Base-by-base conservation (phyloP, 805 yeast species). In the Yamadazyma akitaensis region DNA sequence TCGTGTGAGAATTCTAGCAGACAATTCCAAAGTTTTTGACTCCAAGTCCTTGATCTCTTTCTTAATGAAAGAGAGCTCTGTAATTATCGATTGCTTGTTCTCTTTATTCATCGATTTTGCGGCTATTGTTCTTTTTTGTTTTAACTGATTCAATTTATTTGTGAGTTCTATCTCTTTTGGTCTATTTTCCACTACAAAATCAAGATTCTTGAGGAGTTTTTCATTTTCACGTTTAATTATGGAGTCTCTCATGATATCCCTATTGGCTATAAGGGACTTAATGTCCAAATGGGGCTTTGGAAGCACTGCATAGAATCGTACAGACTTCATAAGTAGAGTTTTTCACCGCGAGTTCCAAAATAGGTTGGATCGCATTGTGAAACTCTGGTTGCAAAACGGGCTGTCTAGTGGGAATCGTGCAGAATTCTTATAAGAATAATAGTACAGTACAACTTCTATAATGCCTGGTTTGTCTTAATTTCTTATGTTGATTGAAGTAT, bases 1-100 rank as follows among this genome's bases (percentile, higher is more conserved):
- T 12, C 64, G 62, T 0, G 57, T 47, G 31, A 62, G 60, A 0
- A 84, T 61, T 2, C 60, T 55, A 5, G 65, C 59, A 14, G 79
- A 73, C 3, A 74, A 48, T 1, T 24, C 43, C 3, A 55, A 53
- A 4, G 57, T 52, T 41, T 57, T 48, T 3, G 46, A 37, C 41
- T 69, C 74, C 14, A 69, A 44, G 0, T 54, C 55, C 36, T 60
- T 57, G n/a, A 69, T 48, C 25, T 53, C 50, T 2, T 44, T 19
- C 48, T 72, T 70, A 25, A 62, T 52, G 3, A 52, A 56, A 24
- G 51, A 44, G 8, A 70, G 58, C 24, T 48, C 33, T 0, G 32
- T 16, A 2, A 49, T 11, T 1, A 49, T 39, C 52, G 44, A 42
- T 7, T 55, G 45, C 38, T 51, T 47, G 32, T 55, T 46, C n/a